phyloP scores from a whole-genome alignment of 805 yeast species.

The Clavispora fructus region DNA sequence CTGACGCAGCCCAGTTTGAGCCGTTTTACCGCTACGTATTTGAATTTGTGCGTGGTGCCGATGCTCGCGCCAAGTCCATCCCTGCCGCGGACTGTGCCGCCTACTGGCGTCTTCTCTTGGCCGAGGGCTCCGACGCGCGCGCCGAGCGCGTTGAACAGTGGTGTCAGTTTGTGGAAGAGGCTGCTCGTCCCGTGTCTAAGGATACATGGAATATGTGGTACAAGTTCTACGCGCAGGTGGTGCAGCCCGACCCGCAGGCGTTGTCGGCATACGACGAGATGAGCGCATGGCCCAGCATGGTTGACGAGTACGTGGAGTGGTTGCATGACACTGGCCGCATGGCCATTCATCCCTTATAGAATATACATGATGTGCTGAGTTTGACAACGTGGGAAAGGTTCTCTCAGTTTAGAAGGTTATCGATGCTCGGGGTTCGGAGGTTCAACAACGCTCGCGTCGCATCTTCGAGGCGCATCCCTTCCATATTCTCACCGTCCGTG shows the following conservation, averaged over 20 bases:
- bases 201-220: conserved; percentile 87
- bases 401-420: conserved; percentile 31
- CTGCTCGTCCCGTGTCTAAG: conserved; percentile 48
- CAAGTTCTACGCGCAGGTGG: conserved; percentile 52
- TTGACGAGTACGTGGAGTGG: conserved; percentile 77
- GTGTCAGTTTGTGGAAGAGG: conserved; percentile 47
- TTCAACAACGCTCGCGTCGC: conserved; percentile 36
- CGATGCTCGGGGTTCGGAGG: conserved; percentile 38
- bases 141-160: conserved; percentile 45
- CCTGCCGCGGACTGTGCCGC: conserved; percentile 58
- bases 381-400: neutral
- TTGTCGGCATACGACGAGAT: conserved; percentile 64
- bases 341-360: neutral
- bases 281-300: conserved; percentile 88
- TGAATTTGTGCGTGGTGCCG: conserved; percentile 55
- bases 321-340: conserved; percentile 24
- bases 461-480: conserved; percentile 19
- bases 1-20: conserved; percentile 42
- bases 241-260: conserved; percentile 40
- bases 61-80: conserved; percentile 45
- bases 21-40: conserved; percentile 69
- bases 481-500: conserved; percentile 8
- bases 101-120: conserved; percentile 72
- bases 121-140: neutral
- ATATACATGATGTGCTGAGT: neutral